A percentile compares a stretch with the other conserved stretches of the same genome.
phyloP scores from a whole-genome alignment of 108 stramenopile genomes.

The Nitzschia sp. region DNA sequence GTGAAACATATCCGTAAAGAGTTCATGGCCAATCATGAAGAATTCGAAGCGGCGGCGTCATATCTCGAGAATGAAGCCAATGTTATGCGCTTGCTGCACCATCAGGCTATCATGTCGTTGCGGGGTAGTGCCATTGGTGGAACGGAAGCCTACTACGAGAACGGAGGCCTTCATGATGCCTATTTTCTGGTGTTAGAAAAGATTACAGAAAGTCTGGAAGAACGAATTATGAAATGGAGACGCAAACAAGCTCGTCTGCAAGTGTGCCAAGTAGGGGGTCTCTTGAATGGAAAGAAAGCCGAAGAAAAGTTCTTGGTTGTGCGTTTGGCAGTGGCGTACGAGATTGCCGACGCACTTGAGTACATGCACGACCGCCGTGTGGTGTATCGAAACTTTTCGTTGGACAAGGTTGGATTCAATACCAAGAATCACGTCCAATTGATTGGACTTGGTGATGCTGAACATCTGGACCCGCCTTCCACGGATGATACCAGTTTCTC shows the following conservation, averaged over 20 bases:
- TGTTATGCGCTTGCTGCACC: not conserved
- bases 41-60: conserved; percentile 9
- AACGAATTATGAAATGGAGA: not conserved
- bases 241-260: not conserved
- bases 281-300: not conserved
- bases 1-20: not conserved
- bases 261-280: not conserved
- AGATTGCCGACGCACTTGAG: conserved; percentile 4
- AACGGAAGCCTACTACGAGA: conserved; percentile 9
- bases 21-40: not conserved
- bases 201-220: not conserved
- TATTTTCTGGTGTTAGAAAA: not conserved
- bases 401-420: conserved; percentile 7
- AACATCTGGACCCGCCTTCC: not conserved
- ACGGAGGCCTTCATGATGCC: conserved; percentile 10
- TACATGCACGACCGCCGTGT: conserved; percentile 1
- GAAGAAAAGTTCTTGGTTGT: not conserved
- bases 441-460: conserved; percentile 3
- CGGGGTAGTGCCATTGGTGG: not conserved
- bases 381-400: not conserved
- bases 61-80: conserved; percentile 4
- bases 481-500: no score
- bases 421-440: not conserved
- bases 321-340: not conserved
- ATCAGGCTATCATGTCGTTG: not conserved